phyloP scores from a whole-genome alignment of 2,329 filamentous ascomycete species.

The Orbilia oligospora region DNA sequence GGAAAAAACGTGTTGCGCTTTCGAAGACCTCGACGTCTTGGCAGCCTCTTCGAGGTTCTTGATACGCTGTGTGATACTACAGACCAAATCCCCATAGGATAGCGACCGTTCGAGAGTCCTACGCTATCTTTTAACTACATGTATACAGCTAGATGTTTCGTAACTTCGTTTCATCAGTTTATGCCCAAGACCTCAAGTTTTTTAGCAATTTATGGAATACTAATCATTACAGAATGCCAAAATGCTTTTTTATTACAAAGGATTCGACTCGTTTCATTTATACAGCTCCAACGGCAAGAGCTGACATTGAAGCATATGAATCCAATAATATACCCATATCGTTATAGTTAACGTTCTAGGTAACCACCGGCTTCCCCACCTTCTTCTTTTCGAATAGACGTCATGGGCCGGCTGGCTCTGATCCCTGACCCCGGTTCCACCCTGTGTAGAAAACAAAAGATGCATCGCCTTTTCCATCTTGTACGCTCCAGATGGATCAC shows the following conservation, averaged over 20 bases:
- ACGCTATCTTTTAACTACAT: too few species aligned
- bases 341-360: constrained; percentile 37
- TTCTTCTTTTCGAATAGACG: constrained; percentile 43
- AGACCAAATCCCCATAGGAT: too few species aligned
- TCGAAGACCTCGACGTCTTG: background rate
- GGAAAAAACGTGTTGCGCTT: constrained; percentile 10
- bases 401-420: constrained; percentile 21
- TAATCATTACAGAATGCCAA: background rate
- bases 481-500: background rate
- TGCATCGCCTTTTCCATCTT: constrained; percentile 4
- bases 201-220: background rate
- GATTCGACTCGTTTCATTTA: constrained; percentile 25
- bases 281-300: constrained; percentile 8
- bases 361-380: constrained; percentile 37
- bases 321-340: background rate
- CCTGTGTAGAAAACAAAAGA: background rate
- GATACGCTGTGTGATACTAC: background rate
- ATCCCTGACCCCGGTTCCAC: constrained; percentile 23
- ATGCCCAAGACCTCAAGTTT: background rate
- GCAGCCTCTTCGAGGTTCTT: background rate
- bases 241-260: constrained; percentile 15
- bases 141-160: too few species aligned
- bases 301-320: background rate
- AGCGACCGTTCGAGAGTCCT: too few species aligned
- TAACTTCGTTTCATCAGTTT: background rate